Evolutionary conservation across 2,329 filamentous ascomycete genomes (phyloP), one percentile per base, ranked within the genome.

Genomic region (Apiospora koreana): DNA sequence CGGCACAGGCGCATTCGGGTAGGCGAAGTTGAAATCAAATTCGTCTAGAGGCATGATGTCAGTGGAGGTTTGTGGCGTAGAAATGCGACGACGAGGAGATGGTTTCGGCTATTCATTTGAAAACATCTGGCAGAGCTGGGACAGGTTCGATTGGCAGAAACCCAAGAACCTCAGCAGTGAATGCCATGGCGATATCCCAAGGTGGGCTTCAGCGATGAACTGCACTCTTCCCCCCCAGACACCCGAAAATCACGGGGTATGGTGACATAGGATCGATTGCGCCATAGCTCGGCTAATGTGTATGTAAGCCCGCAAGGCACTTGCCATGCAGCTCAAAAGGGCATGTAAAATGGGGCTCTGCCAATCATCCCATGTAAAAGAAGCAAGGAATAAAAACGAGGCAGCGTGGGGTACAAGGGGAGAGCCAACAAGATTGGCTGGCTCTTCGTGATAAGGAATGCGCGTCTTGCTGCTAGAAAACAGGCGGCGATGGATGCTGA

Each of bases 21-120:
- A 89, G 78, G 83, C 84, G 76, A 88, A 89, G 74, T 89, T 87
- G 74, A 84, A 80, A 73, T 88, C 85, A 76, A 89, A 89, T 74
- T 89, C 87, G 81, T 86, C 87, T 89, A 84, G 77, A 79, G 82
- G 80, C 85, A 86, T 86, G 77, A 82, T 82, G 79, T 85, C 80
- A 85, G 82, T 81, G 73, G 69, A 67, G 71, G 69, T 74, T 73
- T 69, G 70, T 70, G 71, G 71, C 73, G 71, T 72, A 74, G 72
- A 74, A 75, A 71, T 70, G 70, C 67, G 73, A 73, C 71, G 75
- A 72, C 68, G 64, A 72, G 68, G 64, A 69, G 50, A 69, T 25
- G 35, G 38, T 10, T 8, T 62, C 28, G 28, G 50, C 50, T 62
- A 35, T 62, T 62, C 50, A n/a, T 62, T 10, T 62, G 28, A 62